phyloP scores from a whole-genome alignment of 306 rosid species.

The Cicer bijugum region DNA sequence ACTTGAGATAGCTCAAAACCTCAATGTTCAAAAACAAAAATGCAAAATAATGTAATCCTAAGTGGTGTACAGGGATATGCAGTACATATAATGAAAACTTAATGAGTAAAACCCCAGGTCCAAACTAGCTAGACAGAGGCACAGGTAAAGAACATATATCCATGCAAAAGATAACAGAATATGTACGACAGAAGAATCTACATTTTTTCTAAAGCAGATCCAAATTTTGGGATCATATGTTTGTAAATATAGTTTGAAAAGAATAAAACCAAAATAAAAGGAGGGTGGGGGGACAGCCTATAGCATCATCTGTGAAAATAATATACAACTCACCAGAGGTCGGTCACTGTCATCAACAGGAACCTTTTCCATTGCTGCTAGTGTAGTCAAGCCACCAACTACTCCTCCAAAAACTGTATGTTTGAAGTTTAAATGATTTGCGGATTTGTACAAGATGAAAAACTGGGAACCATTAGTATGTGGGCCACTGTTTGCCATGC shows the following conservation, averaged over 20 bases:
- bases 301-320: constrained; percentile 36
- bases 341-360: constrained; percentile 86
- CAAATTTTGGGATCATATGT: constrained; percentile 40
- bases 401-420: constrained; percentile 93
- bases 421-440: constrained; percentile 88
- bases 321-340: constrained; percentile 66
- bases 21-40: constrained; percentile 11
- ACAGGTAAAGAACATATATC: not conserved
- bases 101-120: constrained; percentile 33
- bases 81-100: constrained; percentile 10
- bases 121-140: constrained; percentile 26
- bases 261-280: constrained; percentile 24
- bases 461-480: constrained; percentile 98
- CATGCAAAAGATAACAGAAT: constrained; percentile 24
- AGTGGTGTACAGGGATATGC: constrained; percentile 15
- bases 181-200: constrained; percentile 40
- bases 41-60: constrained; percentile 27
- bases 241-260: constrained; percentile 41
- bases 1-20: not conserved
- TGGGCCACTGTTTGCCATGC: constrained; percentile 99
- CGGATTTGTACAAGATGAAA: constrained; percentile 92
- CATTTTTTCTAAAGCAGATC: constrained; percentile 42
- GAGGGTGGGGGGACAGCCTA: constrained; percentile 24
- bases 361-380: constrained; percentile 92
- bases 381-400: constrained; percentile 90